These are phyloP conservation scores for Hymenotorrendiella dingleyae DNA, from an alignment of 2,329 filamentous ascomycete species.

Conservation along the genomic window DNA sequence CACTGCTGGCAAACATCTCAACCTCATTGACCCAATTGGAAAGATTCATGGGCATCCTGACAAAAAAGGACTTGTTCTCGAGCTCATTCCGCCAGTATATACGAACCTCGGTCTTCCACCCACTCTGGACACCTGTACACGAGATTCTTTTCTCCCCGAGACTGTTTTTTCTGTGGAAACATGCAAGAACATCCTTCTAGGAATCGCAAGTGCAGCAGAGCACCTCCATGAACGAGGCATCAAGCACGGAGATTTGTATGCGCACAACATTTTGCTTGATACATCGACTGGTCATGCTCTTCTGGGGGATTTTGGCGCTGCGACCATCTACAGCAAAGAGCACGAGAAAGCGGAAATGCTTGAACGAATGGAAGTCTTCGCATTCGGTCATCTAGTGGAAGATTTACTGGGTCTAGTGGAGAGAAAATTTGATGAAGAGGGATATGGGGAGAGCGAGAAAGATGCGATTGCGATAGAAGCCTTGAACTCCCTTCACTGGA, in stretches of 20 bases:
- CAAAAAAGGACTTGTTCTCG: slow-evolving; percentile 39
- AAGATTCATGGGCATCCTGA: slow-evolving; percentile 37
- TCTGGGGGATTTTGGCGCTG: slow-evolving; percentile 43
- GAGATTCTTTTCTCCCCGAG: slow-evolving; percentile 36
- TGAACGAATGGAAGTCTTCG: slow-evolving; percentile 42
- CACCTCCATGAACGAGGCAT: slow-evolving; percentile 41
- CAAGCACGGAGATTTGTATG: slow-evolving; percentile 42
- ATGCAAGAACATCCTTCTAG: slow-evolving; percentile 34
- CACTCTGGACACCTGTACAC: slow-evolving; percentile 40
- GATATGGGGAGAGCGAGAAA: slow-evolving; percentile 20
- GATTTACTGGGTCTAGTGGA: slow-evolving; percentile 36
- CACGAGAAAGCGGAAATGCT: slow-evolving; percentile 24
- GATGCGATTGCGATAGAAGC: slow-evolving; percentile 24
- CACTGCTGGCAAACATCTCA: slow-evolving; percentile 39
- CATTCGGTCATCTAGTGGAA: slow-evolving; percentile 42
- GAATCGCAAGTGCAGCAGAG: slow-evolving; percentile 37
- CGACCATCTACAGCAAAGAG: slow-evolving; percentile 37
- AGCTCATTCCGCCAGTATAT: slow-evolving; percentile 41
- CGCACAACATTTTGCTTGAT: slow-evolving; percentile 41
- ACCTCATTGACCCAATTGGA: slow-evolving; percentile 41
- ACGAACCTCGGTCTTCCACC: slow-evolving; percentile 39
- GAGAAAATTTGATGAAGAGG: slow-evolving; percentile 16
- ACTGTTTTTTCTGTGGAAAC: slow-evolving; percentile 28
- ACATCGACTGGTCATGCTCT: slow-evolving; percentile 36
- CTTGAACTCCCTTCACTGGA: slow-evolving; percentile 26